phyloP scores from a whole-genome alignment of 495 filamentous ascomycete species.

The Penicillium herquei region DNA sequence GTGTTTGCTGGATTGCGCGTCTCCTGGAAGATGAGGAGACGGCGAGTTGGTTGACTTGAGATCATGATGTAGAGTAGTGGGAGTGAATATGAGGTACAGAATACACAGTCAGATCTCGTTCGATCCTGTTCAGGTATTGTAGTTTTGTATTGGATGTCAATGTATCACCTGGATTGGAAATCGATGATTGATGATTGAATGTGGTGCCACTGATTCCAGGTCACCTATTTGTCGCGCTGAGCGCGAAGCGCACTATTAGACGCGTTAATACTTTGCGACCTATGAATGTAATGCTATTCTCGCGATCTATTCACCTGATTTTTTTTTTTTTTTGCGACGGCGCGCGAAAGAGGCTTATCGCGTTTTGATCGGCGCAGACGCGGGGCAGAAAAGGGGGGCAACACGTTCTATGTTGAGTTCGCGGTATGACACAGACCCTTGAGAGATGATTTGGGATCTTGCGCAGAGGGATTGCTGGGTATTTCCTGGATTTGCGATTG shows the following conservation, averaged over 20 bases:
- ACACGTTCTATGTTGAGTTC: not conserved
- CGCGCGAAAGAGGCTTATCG: conserved; percentile 14
- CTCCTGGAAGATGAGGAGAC: conserved; percentile 41
- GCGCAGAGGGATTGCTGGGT: not conserved
- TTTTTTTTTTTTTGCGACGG: not conserved
- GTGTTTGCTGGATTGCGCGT: conserved; percentile 31
- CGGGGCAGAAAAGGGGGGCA: conserved; percentile 13
- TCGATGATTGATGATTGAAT: no score
- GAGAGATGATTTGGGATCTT: not conserved
- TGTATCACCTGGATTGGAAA: no score
- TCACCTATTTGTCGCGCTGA: no score
- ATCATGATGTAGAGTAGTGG: conserved; percentile 4
- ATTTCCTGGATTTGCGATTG: not conserved
- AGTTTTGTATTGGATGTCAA: no score
- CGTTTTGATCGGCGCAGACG: conserved; percentile 6
- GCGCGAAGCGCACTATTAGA: no score
- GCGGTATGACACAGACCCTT: not conserved
- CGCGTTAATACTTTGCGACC: not conserved
- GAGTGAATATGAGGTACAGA: not conserved
- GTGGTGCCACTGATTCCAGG: no score
- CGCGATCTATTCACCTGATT: no score
- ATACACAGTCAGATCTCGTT: no score
- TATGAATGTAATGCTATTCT: not conserved
- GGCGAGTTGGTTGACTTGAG: conserved; percentile 16
- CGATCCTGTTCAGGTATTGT: no score